These are phyloP conservation scores for Oropetium thomaeum DNA, from an alignment of 176 grass and related monocot genomes.

Conservation along the genomic window DNA sequence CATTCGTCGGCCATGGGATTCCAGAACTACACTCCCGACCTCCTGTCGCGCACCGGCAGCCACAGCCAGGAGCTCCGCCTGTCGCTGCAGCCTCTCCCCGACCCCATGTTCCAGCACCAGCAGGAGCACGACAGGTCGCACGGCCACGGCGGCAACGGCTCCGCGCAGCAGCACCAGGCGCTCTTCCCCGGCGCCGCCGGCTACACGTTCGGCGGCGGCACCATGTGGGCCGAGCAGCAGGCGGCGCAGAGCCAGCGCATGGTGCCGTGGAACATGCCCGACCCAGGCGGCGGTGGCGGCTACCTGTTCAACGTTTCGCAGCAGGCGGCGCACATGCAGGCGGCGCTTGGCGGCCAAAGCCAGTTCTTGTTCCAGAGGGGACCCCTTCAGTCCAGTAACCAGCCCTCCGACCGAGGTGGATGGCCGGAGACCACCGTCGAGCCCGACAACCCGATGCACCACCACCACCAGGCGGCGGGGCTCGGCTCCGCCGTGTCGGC, in stretches of 20 bases:
- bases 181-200: slow-evolving; percentile 47
- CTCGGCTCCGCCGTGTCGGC: slow-evolving; percentile 52
- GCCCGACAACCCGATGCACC: slow-evolving; percentile 62
- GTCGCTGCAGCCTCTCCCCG: slow-evolving; percentile 82
- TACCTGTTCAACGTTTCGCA: slow-evolving; percentile 69
- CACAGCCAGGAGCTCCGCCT: slow-evolving; percentile 82
- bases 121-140: slow-evolving; percentile 42
- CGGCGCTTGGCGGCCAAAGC: slow-evolving; percentile 52
- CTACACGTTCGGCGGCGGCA: slow-evolving; percentile 49
- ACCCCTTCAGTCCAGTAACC: slow-evolving; percentile 99
- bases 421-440: slow-evolving; percentile 69
- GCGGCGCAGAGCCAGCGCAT: slow-evolving; percentile 49
- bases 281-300: slow-evolving; percentile 46
- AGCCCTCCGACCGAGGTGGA: slow-evolving; percentile 73
- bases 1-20: slow-evolving; percentile 65
- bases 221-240: slow-evolving; percentile 63
- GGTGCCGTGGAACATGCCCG: slow-evolving; percentile 70
- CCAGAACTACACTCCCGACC: slow-evolving; percentile 63
- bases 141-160: slow-evolving; percentile 38
- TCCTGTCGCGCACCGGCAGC: slow-evolving; percentile 64
- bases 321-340: slow-evolving; percentile 53
- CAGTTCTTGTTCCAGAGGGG: slow-evolving; percentile 92
- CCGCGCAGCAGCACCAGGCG: slow-evolving; percentile 43
- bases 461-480: too few relatives aligned
- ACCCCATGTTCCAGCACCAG: slow-evolving; percentile 65